phyloP scores from a whole-genome alignment of 2,329 filamentous ascomycete genomes.

The Sclerotinia nivalis region DNA sequence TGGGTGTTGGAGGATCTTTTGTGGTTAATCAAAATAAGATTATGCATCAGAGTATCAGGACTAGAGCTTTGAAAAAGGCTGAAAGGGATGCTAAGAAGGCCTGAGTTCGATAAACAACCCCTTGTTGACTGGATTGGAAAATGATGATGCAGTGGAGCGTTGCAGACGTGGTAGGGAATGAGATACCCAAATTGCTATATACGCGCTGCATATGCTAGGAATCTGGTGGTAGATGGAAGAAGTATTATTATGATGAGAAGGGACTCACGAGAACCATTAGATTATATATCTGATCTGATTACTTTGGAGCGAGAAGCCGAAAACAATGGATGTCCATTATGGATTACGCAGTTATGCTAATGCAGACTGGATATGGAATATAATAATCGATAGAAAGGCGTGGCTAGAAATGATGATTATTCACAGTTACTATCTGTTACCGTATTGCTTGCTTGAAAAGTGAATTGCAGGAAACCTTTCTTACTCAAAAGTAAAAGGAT shows the following conservation, averaged over 20 bases:
- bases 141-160: conserved; percentile 26
- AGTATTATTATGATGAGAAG: neutral
- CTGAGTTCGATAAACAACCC: conserved; percentile 9
- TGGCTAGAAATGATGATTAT: neutral
- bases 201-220: neutral
- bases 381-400: neutral
- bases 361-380: neutral
- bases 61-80: conserved; percentile 68
- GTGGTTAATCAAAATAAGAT: conserved; percentile 61
- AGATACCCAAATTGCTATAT: neutral
- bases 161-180: conserved; percentile 23
- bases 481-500: too few relatives aligned
- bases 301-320: neutral
- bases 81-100: conserved; percentile 64
- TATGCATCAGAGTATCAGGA: conserved; percentile 69
- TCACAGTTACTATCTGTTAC: neutral
- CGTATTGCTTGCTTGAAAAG: neutral
- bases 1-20: conserved; percentile 57
- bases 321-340: neutral
- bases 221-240: neutral
- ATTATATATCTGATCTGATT: neutral
- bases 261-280: neutral
- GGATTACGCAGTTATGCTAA: neutral
- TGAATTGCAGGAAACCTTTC: neutral
- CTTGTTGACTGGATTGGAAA: neutral